Evolutionary conservation across 1,284 basidiomycete species (phyloP).

Genomic region (Cystobasidium pallidum): DNA sequence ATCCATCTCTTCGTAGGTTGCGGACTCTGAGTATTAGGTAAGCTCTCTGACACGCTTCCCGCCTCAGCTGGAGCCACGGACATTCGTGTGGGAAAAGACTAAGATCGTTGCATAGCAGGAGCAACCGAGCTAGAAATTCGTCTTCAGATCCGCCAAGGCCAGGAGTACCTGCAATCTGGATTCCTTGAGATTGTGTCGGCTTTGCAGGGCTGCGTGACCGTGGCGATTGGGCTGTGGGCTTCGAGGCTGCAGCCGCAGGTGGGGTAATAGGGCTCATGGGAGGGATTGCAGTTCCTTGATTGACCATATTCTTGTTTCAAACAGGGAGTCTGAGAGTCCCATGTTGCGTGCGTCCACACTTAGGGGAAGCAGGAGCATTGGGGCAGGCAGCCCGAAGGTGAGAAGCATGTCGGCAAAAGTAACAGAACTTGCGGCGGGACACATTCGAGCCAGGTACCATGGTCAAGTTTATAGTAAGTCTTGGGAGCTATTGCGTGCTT

Average conservation of each 20-base stretch:
- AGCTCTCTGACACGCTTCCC: not conserved
- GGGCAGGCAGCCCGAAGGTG: constrained; percentile 15
- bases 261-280: too few relatives aligned
- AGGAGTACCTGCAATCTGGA: too few relatives aligned
- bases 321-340: not conserved
- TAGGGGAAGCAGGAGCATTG: constrained; percentile 1
- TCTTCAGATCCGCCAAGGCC: too few relatives aligned
- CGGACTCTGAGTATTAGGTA: not conserved
- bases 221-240: too few relatives aligned
- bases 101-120: too few relatives aligned
- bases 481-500: constrained; percentile 1
- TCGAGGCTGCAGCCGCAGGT: too few relatives aligned
- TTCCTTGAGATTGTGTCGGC: too few relatives aligned
- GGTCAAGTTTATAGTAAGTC: constrained; percentile 1
- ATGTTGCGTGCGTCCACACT: not conserved
- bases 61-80: not conserved
- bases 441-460: not conserved
- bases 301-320: too few relatives aligned
- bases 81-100: too few relatives aligned
- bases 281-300: too few relatives aligned
- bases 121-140: too few relatives aligned
- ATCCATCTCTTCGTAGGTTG: not conserved
- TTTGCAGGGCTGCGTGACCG: too few relatives aligned
- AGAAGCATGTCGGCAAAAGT: constrained; percentile 8
- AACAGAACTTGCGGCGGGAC: constrained; percentile 17